A percentile compares a stretch with the other conserved stretches of the same genome.
Conservation (phyloP, 441 rosid species). For the Populus hybrid region DNA sequence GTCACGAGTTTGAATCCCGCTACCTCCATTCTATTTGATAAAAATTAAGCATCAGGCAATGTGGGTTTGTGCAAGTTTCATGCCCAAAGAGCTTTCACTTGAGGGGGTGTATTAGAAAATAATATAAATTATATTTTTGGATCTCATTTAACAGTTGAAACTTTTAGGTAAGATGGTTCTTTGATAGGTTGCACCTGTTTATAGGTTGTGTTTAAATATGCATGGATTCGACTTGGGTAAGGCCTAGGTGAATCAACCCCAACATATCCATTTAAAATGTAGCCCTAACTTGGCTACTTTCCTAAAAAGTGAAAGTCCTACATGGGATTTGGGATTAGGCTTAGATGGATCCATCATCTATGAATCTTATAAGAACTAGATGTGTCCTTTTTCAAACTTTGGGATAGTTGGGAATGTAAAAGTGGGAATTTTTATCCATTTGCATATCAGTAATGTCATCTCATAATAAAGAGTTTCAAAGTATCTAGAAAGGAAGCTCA, state of each 20-base stretch:
- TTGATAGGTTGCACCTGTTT: background rate
- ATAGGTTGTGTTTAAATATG: background rate
- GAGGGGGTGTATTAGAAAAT: no score
- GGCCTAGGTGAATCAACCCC: background rate
- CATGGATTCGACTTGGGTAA: background rate
- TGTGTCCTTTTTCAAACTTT: background rate
- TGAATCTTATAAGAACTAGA: background rate
- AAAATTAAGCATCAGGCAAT: no score
- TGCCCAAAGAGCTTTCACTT: no score
- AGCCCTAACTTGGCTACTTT: background rate
- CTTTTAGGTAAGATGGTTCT: no score
- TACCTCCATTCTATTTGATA: no score
- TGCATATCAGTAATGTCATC: background rate
- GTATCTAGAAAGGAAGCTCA: background rate
- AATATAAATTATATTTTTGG: no score
- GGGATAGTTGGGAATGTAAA: background rate
- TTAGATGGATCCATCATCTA: background rate
- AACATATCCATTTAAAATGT: no score
- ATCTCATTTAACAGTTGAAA: no score
- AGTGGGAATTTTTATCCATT: background rate
- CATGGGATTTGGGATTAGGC: background rate
- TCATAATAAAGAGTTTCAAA: background rate
- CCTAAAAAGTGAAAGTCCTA: background rate
- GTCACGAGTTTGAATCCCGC: no score
- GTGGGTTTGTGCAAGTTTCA: no score